phyloP scores from a whole-genome alignment of 768 basidiomycete genomes.

The Boletus vermiculosoides region DNA sequence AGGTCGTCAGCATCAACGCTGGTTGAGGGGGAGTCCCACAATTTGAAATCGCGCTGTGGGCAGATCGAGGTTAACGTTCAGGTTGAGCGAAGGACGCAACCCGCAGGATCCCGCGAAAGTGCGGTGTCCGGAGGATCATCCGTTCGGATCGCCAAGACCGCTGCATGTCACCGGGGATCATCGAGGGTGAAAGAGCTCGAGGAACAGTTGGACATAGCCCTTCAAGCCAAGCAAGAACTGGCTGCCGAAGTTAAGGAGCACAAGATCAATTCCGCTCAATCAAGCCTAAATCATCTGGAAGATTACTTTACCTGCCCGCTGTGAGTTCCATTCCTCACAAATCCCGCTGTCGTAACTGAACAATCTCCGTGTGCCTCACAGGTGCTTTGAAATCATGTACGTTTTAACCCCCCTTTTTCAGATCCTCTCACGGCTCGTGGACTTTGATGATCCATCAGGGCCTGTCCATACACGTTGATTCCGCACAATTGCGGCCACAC shows the following conservation, averaged over 20 bases:
- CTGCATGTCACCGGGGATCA: conserved; percentile 34
- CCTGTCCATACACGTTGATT: conserved; percentile 55
- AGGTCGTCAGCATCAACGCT: background rate
- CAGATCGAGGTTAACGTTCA: conserved; percentile 9
- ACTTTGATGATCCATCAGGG: conserved; percentile 27
- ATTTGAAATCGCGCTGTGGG: conserved; percentile 13
- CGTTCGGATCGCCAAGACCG: background rate
- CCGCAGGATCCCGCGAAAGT: conserved; percentile 1
- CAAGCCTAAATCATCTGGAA: conserved; percentile 52
- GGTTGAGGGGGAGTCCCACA: background rate
- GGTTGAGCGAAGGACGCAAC: background rate
- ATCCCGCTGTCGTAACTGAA: conserved; percentile 11
- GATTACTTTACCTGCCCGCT: conserved; percentile 64
- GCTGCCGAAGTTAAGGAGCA: conserved; percentile 40
- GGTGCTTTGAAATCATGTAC: conserved; percentile 63
- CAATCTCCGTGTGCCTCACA: conserved; percentile 25
- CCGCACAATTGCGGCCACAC: conserved; percentile 63
- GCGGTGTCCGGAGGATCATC: background rate
- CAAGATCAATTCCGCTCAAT: conserved; percentile 32
- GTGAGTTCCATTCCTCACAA: conserved; percentile 39
- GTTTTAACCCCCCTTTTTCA: conserved; percentile 8
- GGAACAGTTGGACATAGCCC: conserved; percentile 38
- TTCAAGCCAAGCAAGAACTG: conserved; percentile 43
- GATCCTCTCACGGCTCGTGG: conserved; percentile 4
- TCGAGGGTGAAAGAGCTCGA: conserved; percentile 43